These are phyloP conservation scores for Dothideomycetes sp. DNA, from an alignment of 2,329 filamentous ascomycete genomes.

Conservation along the genomic window DNA sequence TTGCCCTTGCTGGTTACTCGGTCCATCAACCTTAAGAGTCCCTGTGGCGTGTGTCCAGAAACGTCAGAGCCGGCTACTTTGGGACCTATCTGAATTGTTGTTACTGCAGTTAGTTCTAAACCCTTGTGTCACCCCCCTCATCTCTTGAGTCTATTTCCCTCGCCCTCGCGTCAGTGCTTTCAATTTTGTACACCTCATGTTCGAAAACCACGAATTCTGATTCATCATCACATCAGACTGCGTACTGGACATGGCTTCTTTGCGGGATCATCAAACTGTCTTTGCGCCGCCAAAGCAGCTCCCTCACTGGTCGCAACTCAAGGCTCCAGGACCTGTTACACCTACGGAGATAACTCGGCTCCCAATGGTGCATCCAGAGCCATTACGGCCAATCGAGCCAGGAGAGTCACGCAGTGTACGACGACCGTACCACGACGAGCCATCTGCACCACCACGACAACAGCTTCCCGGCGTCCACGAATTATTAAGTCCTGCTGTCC, in stretches of 20 bases:
- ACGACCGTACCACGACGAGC: too few relatives aligned
- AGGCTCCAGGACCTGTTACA: not conserved
- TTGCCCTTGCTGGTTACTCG: conserved; percentile 7
- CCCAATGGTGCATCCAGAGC: conserved; percentile 2
- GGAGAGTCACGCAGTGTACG: not conserved
- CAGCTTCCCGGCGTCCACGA: conserved; percentile 8
- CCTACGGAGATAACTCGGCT: not conserved
- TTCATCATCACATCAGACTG: not conserved
- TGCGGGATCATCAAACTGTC: not conserved
- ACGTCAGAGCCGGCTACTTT: conserved; percentile 7
- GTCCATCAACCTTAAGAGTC: conserved; percentile 6
- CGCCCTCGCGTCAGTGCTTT: not conserved
- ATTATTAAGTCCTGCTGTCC: conserved; percentile 4
- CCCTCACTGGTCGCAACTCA: not conserved
- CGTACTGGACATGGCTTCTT: not conserved
- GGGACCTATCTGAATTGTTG: not conserved
- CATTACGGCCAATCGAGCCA: conserved; percentile 5
- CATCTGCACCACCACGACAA: conserved; percentile 5
- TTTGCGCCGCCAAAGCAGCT: not conserved
- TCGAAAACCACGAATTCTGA: not conserved
- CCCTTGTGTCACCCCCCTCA: too few relatives aligned
- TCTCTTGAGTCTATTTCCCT: not conserved
- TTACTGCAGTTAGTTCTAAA: not conserved
- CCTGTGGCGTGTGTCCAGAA: conserved; percentile 5
- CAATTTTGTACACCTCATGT: not conserved